These are phyloP conservation scores for Tricholoma flavovirens DNA, from an alignment of 768 basidiomycete genomes.

Conservation along the genomic window DNA sequence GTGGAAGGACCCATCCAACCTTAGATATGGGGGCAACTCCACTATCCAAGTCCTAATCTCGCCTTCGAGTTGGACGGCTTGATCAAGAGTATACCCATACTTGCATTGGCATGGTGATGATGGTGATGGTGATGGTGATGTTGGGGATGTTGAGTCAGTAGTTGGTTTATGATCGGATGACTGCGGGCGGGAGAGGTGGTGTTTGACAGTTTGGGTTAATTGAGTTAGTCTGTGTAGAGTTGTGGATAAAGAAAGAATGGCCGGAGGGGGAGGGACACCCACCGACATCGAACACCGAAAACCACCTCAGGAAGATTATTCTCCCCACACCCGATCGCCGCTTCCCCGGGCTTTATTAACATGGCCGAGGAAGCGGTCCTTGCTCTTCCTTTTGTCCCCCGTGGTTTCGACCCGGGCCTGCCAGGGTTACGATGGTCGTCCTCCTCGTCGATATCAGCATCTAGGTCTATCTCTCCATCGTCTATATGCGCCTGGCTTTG, in stretches of 20 bases:
- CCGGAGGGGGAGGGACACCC: slow-evolving; percentile 15
- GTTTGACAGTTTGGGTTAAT: slow-evolving; percentile 57
- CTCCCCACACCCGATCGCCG: not conserved
- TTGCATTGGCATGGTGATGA: slow-evolving; percentile 1
- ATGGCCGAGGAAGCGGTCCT: too few relatives aligned
- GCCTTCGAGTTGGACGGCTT: slow-evolving; percentile 51
- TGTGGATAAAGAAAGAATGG: not conserved
- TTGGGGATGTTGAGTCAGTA: too few relatives aligned
- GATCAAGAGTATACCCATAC: slow-evolving; percentile 50
- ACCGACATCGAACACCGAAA: slow-evolving; percentile 60
- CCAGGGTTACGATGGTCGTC: not conserved
- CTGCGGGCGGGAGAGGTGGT: slow-evolving; percentile 31
- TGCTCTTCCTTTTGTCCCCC: not conserved
- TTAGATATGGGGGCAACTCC: slow-evolving; percentile 46
- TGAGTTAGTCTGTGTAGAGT: slow-evolving; percentile 44
- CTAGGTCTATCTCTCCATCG: not conserved
- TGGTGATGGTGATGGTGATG: too few relatives aligned
- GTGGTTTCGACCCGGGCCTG: too few relatives aligned
- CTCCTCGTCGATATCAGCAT: not conserved
- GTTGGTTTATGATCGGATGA: too few relatives aligned
- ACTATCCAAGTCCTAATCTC: slow-evolving; percentile 51
- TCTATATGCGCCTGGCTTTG: not conserved
- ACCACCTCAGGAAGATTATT: slow-evolving; percentile 24
- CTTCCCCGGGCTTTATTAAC: not conserved
- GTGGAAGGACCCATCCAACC: slow-evolving; percentile 14